These are phyloP conservation scores for Hirsutella minnesotensis DNA, from an alignment of 2,329 filamentous ascomycete species.

Conservation along the genomic window DNA sequence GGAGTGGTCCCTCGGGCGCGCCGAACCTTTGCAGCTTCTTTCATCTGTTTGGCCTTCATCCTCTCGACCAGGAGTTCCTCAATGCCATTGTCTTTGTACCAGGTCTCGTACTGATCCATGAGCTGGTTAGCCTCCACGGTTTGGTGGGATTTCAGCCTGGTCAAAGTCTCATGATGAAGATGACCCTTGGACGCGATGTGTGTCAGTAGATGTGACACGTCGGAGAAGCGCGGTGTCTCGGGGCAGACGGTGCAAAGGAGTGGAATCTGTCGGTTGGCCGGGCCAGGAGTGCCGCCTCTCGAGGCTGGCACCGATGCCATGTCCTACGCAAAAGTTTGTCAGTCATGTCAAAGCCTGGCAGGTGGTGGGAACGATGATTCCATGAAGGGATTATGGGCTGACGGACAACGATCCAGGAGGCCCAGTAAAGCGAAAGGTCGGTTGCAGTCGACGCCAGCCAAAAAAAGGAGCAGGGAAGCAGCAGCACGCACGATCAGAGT, in stretches of 20 bases:
- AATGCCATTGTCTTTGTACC: conserved; percentile 65
- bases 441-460: conserved; percentile 1
- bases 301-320: conserved; percentile 23
- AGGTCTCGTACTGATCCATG: conserved; percentile 60
- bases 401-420: neutral
- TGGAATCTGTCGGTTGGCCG: conserved; percentile 36
- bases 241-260: conserved; percentile 77
- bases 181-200: conserved; percentile 92
- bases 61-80: conserved; percentile 65
- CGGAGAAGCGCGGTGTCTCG: conserved; percentile 69
- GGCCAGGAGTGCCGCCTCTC: conserved; percentile 9
- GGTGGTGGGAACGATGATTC: neutral
- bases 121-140: conserved; percentile 52
- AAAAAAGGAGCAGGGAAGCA: conserved; percentile 13
- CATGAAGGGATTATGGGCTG: neutral
- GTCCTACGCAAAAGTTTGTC: conserved; percentile 11
- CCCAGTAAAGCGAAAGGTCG: neutral
- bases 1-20: conserved; percentile 16
- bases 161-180: conserved; percentile 70
- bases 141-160: conserved; percentile 58
- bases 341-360: neutral
- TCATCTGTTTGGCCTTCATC: conserved; percentile 64
- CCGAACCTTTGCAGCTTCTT: conserved; percentile 44
- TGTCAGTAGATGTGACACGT: conserved; percentile 83
- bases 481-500: conserved; percentile 9